Evolutionary conservation across 2,329 filamentous ascomycete genomes (phyloP), one percentile per base, ranked within the genome.

Genomic region (Pseudogymnoascus verrucosus): DNA sequence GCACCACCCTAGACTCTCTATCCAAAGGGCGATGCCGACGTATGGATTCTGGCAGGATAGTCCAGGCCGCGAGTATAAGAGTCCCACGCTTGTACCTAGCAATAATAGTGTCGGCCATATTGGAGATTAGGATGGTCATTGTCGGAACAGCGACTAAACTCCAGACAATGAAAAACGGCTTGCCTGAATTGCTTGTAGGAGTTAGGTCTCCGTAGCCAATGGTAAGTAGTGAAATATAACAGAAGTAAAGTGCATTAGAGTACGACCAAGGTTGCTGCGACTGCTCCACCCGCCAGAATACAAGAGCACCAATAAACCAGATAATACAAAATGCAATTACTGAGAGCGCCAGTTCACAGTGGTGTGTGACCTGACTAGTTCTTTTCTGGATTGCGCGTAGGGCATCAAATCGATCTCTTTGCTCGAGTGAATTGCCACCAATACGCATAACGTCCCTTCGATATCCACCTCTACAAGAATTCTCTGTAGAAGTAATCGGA

Each of bases 161-260:
- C 93, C 93, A 97, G 63, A 96, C 87, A n/a, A 97, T 90, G 70
- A 96, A 97, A 73, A 96, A 96, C 0, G 90, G 85, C 63, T 90
- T 87, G 1, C 90, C 91, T 0, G 87, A 82, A 67, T 92, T 93
- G 1, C 88, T 90, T n/a, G 86, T 79, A 0, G 91, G 91, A 1
- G 87, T 85, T 4, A 88, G 75, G 68, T 96, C 91, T 3, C 93
- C 93, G 69, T 96, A 96, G 0, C 93, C 93, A 39, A 96, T 90
- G 0, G 93, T 96, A 1, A 92, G 80, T 23, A 96, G 82, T 2
- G 87, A 88, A 36, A 91, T 86, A 74, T 95, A 97, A 68, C 87
- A 87, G 72, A 96, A 96, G 75, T 96, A 96, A 47, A 97, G 80
- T 0, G 87, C 84, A 64, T 92, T 79, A 69, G 93, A 96, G 71